A percentile compares a stretch with the other conserved stretches of the same genome.
These are phyloP conservation scores for Rhizophora apiculata DNA, from an alignment of 345 rosid genomes.

Conservation along the genomic window DNA sequence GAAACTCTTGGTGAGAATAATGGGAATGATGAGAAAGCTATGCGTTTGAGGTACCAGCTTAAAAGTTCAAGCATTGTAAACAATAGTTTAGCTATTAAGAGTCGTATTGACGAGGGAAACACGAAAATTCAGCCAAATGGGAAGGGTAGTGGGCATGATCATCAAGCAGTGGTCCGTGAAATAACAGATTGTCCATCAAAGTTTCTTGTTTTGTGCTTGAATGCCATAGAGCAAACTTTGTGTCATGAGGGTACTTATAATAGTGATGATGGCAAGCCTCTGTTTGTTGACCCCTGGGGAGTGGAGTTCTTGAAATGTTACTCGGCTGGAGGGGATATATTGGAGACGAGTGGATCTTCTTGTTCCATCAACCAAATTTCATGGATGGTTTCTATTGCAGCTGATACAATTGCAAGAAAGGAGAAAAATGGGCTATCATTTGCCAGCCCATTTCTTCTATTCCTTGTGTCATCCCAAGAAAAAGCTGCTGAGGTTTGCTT, in stretches of 20 bases:
- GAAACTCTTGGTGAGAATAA: slow-evolving; percentile 10
- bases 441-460: slow-evolving; percentile 64
- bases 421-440: slow-evolving; percentile 55
- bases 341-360: slow-evolving; percentile 64
- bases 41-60: slow-evolving; percentile 16
- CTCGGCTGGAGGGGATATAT: slow-evolving; percentile 47
- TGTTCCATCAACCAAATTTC: slow-evolving; percentile 64
- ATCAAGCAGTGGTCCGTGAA: slow-evolving; percentile 21
- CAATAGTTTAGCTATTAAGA: slow-evolving; percentile 8
- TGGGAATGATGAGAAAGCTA: slow-evolving; percentile 3
- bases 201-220: slow-evolving; percentile 59
- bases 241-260: slow-evolving; percentile 26
- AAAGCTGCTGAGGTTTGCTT: slow-evolving; percentile 66
- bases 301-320: slow-evolving; percentile 72
- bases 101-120: neutral
- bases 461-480: slow-evolving; percentile 73
- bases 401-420: slow-evolving; percentile 65
- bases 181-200: slow-evolving; percentile 45
- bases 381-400: slow-evolving; percentile 73
- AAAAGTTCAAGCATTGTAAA: slow-evolving; percentile 17
- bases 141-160: slow-evolving; percentile 16
- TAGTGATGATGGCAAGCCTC: slow-evolving; percentile 34
- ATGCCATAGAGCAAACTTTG: slow-evolving; percentile 52
- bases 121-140: slow-evolving; percentile 17
- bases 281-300: slow-evolving; percentile 73